A percentile compares a stretch with the other conserved stretches of the same genome.
These are phyloP conservation scores for Jacaranda copaia DNA, from an alignment of 257 asterid genomes.

Conservation along the genomic window DNA sequence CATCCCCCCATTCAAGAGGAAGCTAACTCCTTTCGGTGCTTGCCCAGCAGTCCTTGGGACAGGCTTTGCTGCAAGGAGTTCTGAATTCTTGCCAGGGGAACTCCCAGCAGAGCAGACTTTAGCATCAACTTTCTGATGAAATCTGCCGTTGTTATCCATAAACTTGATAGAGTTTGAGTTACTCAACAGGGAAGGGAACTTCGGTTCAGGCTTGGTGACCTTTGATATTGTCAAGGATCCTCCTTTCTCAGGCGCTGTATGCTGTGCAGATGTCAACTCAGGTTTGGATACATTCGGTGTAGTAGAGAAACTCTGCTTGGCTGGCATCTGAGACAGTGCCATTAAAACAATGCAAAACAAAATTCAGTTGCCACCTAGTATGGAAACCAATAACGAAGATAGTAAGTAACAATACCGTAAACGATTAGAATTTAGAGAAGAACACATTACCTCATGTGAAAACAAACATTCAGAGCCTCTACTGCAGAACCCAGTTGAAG, in stretches of 20 bases:
- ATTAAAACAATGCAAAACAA: conserved; percentile 20
- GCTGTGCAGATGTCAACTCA: conserved; percentile 46
- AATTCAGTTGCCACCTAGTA: conserved; percentile 25
- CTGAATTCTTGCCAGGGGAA: conserved; percentile 45
- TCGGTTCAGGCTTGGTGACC: conserved; percentile 45
- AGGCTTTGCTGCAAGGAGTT: conserved; percentile 40
- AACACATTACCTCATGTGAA: conserved; percentile 74
- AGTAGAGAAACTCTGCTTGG: conserved; percentile 38
- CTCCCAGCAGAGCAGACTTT: conserved; percentile 38
- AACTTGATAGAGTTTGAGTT: conserved; percentile 47
- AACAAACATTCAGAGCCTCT: conserved; percentile 89
- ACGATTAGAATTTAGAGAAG: conserved; percentile 29
- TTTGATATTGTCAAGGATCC: conserved; percentile 41
- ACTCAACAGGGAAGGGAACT: conserved; percentile 44
- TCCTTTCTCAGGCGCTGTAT: conserved; percentile 43
- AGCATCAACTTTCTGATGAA: conserved; percentile 44
- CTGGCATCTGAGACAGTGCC: conserved; percentile 52
- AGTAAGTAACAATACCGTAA: conserved; percentile 13
- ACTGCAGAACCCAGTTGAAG: conserved; percentile 70
- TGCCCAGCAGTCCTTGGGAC: conserved; percentile 43
- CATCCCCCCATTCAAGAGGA: conserved; percentile 46
- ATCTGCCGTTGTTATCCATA: conserved; percentile 34
- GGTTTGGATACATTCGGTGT: conserved; percentile 55
- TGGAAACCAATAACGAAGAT: conserved; percentile 17
- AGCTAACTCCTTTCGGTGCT: conserved; percentile 72